Percentiles rank a stretch among this genome's conserved stretches.
Evolutionary conservation across 1,284 basidiomycete species (phyloP).

Genomic region (Kalmanozyma brasiliensis): DNA sequence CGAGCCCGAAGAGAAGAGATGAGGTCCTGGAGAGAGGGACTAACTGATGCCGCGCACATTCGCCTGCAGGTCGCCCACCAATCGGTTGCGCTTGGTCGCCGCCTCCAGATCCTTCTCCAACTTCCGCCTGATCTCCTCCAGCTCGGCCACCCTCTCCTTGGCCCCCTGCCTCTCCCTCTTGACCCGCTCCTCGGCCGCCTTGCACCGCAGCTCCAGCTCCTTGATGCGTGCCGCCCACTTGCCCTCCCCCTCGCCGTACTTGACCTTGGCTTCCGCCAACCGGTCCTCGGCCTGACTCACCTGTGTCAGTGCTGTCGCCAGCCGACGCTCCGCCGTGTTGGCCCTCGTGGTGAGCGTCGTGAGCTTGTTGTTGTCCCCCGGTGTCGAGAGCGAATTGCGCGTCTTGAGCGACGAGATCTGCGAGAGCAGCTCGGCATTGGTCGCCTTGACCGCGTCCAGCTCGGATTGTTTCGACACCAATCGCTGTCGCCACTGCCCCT

Average conservation of each 20-base stretch:
- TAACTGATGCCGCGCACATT: constrained; percentile 19
- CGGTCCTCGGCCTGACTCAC: constrained; percentile 83
- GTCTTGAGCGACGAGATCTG: constrained; percentile 79
- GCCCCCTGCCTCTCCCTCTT: constrained; percentile 94
- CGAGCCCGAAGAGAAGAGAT: no score
- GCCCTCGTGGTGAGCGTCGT: constrained; percentile 54
- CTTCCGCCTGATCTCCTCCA: constrained; percentile 55
- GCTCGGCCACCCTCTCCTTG: constrained; percentile 77
- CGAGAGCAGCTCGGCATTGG: constrained; percentile 79
- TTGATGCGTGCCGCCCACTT: constrained; percentile 64
- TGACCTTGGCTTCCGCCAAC: constrained; percentile 80
- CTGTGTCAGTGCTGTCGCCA: constrained; percentile 83
- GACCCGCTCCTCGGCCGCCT: constrained; percentile 88
- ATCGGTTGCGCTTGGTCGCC: constrained; percentile 29
- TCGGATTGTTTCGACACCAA: constrained; percentile 85
- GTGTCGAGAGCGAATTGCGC: constrained; percentile 43
- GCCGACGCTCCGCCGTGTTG: constrained; percentile 75
- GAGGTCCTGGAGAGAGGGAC: no score
- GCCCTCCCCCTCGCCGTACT: constrained; percentile 55
- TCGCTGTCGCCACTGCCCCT: constrained; percentile 86
- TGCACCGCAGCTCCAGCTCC: constrained; percentile 83
- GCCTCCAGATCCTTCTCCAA: constrained; percentile 45
- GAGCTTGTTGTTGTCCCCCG: constrained; percentile 54
- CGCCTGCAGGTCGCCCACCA: constrained; percentile 47
- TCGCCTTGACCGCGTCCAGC: constrained; percentile 74